A percentile compares a stretch with the other conserved stretches of the same genome.
Conservation (phyloP, 1,284 basidiomycete genomes). For the Pseudozyma pruni region DNA sequence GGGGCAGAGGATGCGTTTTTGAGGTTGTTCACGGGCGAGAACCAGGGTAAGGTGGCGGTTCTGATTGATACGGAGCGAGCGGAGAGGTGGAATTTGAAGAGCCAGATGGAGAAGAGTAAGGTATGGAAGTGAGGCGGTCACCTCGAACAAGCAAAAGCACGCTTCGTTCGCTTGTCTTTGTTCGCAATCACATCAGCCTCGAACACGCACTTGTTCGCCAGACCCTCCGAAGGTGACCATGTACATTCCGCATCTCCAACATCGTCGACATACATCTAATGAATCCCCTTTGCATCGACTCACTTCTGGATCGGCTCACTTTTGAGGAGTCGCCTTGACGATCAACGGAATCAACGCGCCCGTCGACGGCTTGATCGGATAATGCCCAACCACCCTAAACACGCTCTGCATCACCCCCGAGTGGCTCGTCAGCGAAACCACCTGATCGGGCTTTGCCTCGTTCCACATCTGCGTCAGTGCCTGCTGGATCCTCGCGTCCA, state of each 20-base stretch:
- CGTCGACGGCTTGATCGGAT: slow-evolving; percentile 35
- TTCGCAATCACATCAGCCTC: not conserved
- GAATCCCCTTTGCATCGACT: too few relatives aligned
- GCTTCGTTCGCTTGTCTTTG: too few relatives aligned
- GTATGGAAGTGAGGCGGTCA: slow-evolving; percentile 28
- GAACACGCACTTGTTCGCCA: too few relatives aligned
- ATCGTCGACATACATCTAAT: too few relatives aligned
- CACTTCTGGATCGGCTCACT: slow-evolving; percentile 11
- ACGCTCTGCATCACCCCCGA: slow-evolving; percentile 54
- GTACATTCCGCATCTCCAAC: too few relatives aligned
- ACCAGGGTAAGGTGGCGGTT: slow-evolving; percentile 45
- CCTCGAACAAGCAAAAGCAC: too few relatives aligned
- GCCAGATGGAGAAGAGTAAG: slow-evolving; percentile 29
- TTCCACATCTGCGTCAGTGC: slow-evolving; percentile 34
- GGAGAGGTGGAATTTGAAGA: slow-evolving; percentile 42
- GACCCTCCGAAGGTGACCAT: too few relatives aligned
- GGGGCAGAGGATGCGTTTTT: slow-evolving; percentile 49
- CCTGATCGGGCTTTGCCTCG: slow-evolving; percentile 28
- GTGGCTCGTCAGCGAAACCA: slow-evolving; percentile 44
- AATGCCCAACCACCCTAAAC: slow-evolving; percentile 34
- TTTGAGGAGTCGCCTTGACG: slow-evolving; percentile 48
- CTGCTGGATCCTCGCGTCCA: slow-evolving; percentile 29
- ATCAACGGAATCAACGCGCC: slow-evolving; percentile 50
- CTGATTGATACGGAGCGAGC: slow-evolving; percentile 47
- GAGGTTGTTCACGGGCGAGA: slow-evolving; percentile 47